Evolutionary conservation across 2,329 filamentous ascomycete species (phyloP).

Genomic region (Truncatella angustata): DNA sequence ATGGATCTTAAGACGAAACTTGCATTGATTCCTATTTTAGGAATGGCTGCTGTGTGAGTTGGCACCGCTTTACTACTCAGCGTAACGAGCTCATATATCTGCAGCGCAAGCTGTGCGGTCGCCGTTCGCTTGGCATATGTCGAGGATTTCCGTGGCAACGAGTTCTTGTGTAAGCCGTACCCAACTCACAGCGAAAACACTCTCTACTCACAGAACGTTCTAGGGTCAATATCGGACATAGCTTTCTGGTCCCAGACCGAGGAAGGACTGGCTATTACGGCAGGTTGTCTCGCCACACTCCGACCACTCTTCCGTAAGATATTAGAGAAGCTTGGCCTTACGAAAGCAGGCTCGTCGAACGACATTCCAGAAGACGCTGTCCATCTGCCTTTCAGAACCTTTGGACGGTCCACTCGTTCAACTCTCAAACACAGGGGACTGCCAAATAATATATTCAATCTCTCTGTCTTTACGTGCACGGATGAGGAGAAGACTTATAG

Average conservation of each 20-base stretch:
- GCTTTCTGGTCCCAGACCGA: constrained; percentile 32
- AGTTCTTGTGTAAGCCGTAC: constrained; percentile 17
- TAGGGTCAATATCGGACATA: constrained; percentile 18
- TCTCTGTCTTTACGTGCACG: background rate
- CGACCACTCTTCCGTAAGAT: constrained; percentile 21
- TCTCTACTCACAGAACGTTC: background rate
- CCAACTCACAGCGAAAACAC: background rate
- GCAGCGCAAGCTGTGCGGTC: constrained; percentile 19
- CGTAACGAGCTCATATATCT: too few relatives aligned
- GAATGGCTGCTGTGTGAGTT: constrained; percentile 42
- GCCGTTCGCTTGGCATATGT: constrained; percentile 19
- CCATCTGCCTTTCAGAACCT: too few relatives aligned
- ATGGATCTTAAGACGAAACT: constrained; percentile 45
- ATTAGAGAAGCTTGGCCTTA: background rate
- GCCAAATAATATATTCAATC: background rate
- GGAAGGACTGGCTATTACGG: constrained; percentile 28
- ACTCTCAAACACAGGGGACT: background rate
- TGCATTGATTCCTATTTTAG: constrained; percentile 43
- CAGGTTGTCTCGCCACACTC: constrained; percentile 26
- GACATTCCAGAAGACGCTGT: background rate
- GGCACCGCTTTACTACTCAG: background rate
- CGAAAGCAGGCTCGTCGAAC: background rate
- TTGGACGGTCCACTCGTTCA: too few relatives aligned
- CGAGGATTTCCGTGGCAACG: constrained; percentile 15
- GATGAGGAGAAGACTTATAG: background rate